Conservation (phyloP, 2,329 filamentous ascomycete genomes). For the Aspergillus vadensis region DNA sequence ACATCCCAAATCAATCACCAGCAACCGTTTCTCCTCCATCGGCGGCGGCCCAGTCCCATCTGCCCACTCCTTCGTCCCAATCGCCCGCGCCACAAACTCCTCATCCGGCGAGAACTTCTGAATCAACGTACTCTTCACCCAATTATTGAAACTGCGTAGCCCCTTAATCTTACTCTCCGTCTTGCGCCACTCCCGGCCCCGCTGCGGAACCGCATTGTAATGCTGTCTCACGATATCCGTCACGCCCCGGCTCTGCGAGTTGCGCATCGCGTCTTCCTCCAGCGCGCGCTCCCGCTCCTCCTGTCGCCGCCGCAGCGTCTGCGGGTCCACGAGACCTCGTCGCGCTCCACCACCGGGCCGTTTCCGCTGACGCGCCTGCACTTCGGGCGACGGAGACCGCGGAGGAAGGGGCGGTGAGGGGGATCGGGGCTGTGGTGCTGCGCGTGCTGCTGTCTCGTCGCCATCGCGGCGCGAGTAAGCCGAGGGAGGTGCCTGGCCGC, state of each 20-base stretch:
- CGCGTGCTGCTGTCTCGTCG: conserved; percentile 27
- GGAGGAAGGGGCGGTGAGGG: conserved; percentile 45
- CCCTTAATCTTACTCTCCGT: conserved; percentile 96
- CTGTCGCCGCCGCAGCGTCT: conserved; percentile 45
- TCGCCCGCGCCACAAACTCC: conserved; percentile 61
- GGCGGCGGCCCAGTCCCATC: conserved; percentile 39
- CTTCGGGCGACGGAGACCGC: conserved; percentile 45
- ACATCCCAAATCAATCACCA: conserved; percentile 92
- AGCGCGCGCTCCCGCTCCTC: conserved; percentile 48
- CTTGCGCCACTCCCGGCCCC: conserved; percentile 90
- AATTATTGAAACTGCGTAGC: conserved; percentile 93
- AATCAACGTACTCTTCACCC: conserved; percentile 96
- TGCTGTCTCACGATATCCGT: conserved; percentile 88
- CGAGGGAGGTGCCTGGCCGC: conserved; percentile 41
- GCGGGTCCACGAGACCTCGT: conserved; percentile 40
- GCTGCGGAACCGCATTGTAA: conserved; percentile 94
- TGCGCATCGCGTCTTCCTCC: conserved; percentile 40
- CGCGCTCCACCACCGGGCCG: conserved; percentile 50
- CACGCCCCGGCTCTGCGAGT: conserved; percentile 57
- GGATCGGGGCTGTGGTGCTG: conserved; percentile 37
- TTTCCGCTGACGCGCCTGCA: conserved; percentile 45
- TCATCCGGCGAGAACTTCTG: conserved; percentile 91
- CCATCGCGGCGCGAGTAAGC: conserved; percentile 44
- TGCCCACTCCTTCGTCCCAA: conserved; percentile 49
- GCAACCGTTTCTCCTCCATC: conserved; percentile 58